Conservation (phyloP, 1,284 basidiomycete genomes). For the Sporisorium exsertum region DNA sequence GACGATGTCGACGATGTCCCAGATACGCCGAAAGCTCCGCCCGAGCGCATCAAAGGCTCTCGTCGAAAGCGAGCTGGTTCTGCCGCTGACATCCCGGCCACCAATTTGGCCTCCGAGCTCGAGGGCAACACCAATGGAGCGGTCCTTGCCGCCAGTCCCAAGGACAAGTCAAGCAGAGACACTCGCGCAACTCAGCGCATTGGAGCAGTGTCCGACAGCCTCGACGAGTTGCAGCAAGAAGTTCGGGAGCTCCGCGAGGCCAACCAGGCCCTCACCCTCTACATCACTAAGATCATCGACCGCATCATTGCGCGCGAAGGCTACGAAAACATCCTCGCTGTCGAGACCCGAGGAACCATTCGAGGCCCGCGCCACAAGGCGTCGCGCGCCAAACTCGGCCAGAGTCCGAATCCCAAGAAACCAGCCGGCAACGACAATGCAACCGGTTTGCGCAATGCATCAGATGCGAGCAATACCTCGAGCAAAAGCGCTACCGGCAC, state of each 20-base stretch:
- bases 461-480: conserved; percentile 19
- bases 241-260: conserved; percentile 91
- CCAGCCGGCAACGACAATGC: conserved; percentile 2
- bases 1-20: conserved; percentile 62
- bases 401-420: conserved; percentile 7
- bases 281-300: conserved; percentile 95
- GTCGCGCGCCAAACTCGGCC: conserved; percentile 25
- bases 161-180: conserved; percentile 38
- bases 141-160: conserved; percentile 11
- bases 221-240: conserved; percentile 73
- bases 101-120: conserved; percentile 78
- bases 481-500: conserved; percentile 11
- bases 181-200: conserved; percentile 58
- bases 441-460: conserved; percentile 18
- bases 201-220: conserved; percentile 33
- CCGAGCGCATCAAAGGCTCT: conserved; percentile 13
- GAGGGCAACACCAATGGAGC: conserved; percentile 78
- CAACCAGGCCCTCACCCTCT: conserved; percentile 91
- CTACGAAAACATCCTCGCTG: conserved; percentile 90
- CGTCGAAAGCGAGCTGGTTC: conserved; percentile 22
- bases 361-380: conserved; percentile 42
- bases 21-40: conserved; percentile 47
- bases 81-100: conserved; percentile 1
- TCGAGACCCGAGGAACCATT: conserved; percentile 74
- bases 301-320: conserved; percentile 92